phyloP scores from a whole-genome alignment of 805 yeast species.

The Candida methanosorbosa region DNA sequence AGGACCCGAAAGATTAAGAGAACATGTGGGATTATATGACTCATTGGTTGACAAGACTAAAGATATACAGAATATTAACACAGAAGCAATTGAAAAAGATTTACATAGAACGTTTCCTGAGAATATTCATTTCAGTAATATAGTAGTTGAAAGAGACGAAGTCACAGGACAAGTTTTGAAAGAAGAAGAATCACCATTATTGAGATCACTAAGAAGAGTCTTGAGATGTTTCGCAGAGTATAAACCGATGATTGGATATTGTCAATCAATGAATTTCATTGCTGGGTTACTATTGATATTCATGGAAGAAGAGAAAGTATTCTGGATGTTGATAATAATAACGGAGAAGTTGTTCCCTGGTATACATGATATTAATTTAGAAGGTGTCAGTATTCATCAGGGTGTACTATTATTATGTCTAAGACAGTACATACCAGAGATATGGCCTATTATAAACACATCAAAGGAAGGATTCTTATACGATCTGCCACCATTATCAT shows the following conservation, averaged over 20 bases:
- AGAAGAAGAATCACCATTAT: constrained; percentile 51
- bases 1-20: constrained; percentile 54
- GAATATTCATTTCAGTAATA: constrained; percentile 65
- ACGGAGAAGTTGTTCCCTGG: constrained; percentile 85
- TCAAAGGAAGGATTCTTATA: constrained; percentile 37
- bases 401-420: constrained; percentile 87
- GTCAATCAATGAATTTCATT: constrained; percentile 89
- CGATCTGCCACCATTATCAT: constrained; percentile 80
- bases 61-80: constrained; percentile 54
- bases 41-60: constrained; percentile 51
- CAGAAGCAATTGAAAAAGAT: constrained; percentile 92
- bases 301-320: constrained; percentile 82
- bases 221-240: constrained; percentile 76
- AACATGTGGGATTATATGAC: constrained; percentile 69
- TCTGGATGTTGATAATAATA: constrained; percentile 92
- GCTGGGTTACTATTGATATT: constrained; percentile 81
- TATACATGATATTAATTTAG: constrained; percentile 80
- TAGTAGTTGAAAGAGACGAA: constrained; percentile 7
- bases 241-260: constrained; percentile 88
- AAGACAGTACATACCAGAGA: constrained; percentile 71
- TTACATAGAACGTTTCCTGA: constrained; percentile 93
- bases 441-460: constrained; percentile 52
- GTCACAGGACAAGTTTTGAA: constrained; percentile 11
- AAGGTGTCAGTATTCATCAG: constrained; percentile 93
- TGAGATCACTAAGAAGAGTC: constrained; percentile 70